Conservation (phyloP, 2,329 filamentous ascomycete species). For the Aspergillus bombycis region DNA sequence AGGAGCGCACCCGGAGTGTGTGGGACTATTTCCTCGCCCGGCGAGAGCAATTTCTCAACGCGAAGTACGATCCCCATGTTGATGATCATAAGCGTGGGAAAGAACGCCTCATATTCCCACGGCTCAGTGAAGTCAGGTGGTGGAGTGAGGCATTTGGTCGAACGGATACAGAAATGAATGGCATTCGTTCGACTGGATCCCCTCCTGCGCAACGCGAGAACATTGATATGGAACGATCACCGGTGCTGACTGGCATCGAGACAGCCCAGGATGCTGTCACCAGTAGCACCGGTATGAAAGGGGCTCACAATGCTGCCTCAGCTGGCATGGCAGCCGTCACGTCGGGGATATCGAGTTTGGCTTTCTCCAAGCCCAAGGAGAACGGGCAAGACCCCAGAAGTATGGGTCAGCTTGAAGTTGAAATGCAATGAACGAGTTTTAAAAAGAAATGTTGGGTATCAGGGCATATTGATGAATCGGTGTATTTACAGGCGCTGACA, state of each 20-base stretch:
- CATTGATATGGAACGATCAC: constrained; percentile 41
- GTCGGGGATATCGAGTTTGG: constrained; percentile 51
- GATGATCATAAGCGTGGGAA: constrained; percentile 79
- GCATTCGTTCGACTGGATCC: constrained; percentile 57
- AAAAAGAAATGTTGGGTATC: neutral
- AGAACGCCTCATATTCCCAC: constrained; percentile 82
- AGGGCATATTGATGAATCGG: constrained; percentile 1
- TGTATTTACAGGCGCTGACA: constrained; percentile 11
- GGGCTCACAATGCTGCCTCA: constrained; percentile 31
- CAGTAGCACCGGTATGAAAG: constrained; percentile 40
- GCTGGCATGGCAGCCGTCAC: constrained; percentile 47
- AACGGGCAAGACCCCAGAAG: constrained; percentile 28
- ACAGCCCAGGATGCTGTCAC: constrained; percentile 58
- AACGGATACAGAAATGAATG: constrained; percentile 91
- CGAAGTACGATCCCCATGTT: constrained; percentile 71
- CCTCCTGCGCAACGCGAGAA: constrained; percentile 35
- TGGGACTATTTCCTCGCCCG: constrained; percentile 95
- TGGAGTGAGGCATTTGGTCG: constrained; percentile 89
- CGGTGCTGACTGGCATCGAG: constrained; percentile 64
- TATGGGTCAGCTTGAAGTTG: constrained; percentile 49
- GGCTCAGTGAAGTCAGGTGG: constrained; percentile 80
- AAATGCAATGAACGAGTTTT: constrained; percentile 50
- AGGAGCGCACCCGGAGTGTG: constrained; percentile 78
- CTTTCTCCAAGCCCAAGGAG: constrained; percentile 40
- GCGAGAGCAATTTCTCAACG: constrained; percentile 78